These are phyloP conservation scores for Geosmithia putterillii DNA, from an alignment of 2,329 filamentous ascomycete genomes.

Conservation along the genomic window DNA sequence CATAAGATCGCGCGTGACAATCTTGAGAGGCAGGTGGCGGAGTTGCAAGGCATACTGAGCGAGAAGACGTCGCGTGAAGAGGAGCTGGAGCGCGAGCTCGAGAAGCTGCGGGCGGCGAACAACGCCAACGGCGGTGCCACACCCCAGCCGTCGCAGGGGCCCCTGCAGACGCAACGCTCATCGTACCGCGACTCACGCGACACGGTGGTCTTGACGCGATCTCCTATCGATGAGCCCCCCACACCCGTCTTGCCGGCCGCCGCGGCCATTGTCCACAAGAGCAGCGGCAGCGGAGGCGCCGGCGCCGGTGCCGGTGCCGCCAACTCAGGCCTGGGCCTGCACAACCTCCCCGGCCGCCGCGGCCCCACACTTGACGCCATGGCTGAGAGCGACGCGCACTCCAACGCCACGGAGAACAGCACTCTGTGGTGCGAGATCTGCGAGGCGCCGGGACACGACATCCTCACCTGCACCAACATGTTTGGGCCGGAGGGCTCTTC, in stretches of 20 bases:
- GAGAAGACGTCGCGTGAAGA: constrained; percentile 65
- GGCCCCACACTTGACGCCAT: constrained; percentile 47
- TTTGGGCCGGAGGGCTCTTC: constrained; percentile 38
- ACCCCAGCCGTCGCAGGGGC: background rate
- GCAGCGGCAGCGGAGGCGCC: constrained; percentile 25
- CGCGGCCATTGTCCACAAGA: too few species aligned
- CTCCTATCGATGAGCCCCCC: constrained; percentile 31
- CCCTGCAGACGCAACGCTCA: constrained; percentile 25
- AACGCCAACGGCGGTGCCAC: constrained; percentile 6
- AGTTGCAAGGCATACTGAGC: constrained; percentile 62
- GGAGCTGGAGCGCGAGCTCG: constrained; percentile 74
- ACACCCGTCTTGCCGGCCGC: constrained; percentile 6
- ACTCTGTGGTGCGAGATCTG: constrained; percentile 91
- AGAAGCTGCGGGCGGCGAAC: constrained; percentile 43
- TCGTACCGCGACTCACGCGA: constrained; percentile 55
- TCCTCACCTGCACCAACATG: constrained; percentile 88
- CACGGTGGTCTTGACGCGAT: constrained; percentile 47
- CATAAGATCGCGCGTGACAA: constrained; percentile 38
- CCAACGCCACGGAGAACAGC: constrained; percentile 59
- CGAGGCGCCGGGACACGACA: constrained; percentile 83
- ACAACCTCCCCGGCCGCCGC: too few species aligned
- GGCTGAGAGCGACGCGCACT: constrained; percentile 58
- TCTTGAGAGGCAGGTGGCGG: constrained; percentile 68
- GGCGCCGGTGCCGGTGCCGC: background rate
- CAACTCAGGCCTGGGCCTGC: too few species aligned